phyloP scores from a whole-genome alignment of 1,284 basidiomycete species.

The Malassezia brasiliensis region DNA sequence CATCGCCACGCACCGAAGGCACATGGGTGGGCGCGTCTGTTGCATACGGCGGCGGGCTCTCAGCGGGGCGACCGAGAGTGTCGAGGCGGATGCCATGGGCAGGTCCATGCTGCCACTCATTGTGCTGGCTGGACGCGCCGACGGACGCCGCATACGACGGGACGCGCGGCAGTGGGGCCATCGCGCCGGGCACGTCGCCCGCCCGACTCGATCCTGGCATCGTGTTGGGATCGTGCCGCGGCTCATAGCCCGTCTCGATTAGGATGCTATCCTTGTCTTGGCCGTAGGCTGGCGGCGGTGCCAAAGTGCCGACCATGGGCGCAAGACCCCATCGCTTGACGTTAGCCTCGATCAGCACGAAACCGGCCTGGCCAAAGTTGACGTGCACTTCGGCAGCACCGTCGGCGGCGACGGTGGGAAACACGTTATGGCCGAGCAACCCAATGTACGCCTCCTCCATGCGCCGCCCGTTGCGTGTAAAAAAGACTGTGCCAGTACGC shows the following conservation, averaged over 20 bases:
- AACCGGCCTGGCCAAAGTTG: conserved; percentile 47
- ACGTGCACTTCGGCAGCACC: conserved; percentile 44
- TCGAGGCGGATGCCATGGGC: not conserved
- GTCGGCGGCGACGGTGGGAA: conserved; percentile 45
- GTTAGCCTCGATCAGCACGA: conserved; percentile 48
- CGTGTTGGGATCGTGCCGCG: not conserved
- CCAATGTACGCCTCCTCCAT: conserved; percentile 46
- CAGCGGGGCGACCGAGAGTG: not conserved
- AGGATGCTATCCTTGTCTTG: conserved; percentile 47
- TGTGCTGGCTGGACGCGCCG: not conserved
- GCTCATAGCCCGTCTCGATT: conserved; percentile 29
- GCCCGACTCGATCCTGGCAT: not conserved
- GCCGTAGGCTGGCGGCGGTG: conserved; percentile 46
- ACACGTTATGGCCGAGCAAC: conserved; percentile 41
- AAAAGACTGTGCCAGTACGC: conserved; percentile 45
- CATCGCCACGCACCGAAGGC: no score
- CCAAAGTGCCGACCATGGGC: conserved; percentile 46
- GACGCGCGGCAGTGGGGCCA: conserved; percentile 4
- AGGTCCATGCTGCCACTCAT: not conserved
- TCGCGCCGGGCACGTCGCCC: not conserved
- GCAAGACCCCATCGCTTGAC: conserved; percentile 48
- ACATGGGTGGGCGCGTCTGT: not conserved
- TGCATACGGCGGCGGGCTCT: conserved; percentile 5
- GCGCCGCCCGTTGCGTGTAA: conserved; percentile 45
- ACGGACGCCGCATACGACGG: not conserved